Conservation (phyloP, 2,329 filamentous ascomycete genomes). For the Apiospora koreana region DNA sequence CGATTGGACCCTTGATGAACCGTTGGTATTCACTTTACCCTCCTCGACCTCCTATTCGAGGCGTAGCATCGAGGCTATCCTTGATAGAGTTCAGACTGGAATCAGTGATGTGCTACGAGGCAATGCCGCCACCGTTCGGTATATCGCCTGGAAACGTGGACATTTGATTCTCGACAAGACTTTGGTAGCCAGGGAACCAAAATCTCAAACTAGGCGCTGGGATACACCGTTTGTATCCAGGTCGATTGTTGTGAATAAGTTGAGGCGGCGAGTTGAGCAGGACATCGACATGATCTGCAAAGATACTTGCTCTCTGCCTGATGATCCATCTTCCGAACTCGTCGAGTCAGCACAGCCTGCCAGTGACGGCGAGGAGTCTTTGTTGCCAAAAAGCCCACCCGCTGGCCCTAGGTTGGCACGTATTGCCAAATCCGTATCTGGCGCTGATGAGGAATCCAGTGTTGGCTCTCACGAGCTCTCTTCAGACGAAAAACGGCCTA, state of each 20-base stretch:
- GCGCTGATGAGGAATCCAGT: neutral
- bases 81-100: conserved; percentile 53
- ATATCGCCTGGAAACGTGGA: conserved; percentile 53
- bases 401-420: neutral
- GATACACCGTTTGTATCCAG: conserved; percentile 38
- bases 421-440: neutral
- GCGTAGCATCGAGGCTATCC: conserved; percentile 47
- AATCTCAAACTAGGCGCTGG: conserved; percentile 20
- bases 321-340: conserved; percentile 19
- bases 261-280: conserved; percentile 46
- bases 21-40: conserved; percentile 46
- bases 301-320: conserved; percentile 50
- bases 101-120: conserved; percentile 49
- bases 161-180: conserved; percentile 54
- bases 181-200: conserved; percentile 39
- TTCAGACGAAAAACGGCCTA: neutral
- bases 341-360: neutral
- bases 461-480: neutral
- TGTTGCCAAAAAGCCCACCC: neutral
- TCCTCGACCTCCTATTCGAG: conserved; percentile 43
- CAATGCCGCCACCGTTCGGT: conserved; percentile 46
- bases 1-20: conserved; percentile 48
- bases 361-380: neutral
- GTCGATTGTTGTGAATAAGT: conserved; percentile 39
- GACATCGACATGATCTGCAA: conserved; percentile 52